Evolutionary conservation across 2,329 filamentous ascomycete genomes (phyloP).

Genomic region (Neocucurbitaria cava): DNA sequence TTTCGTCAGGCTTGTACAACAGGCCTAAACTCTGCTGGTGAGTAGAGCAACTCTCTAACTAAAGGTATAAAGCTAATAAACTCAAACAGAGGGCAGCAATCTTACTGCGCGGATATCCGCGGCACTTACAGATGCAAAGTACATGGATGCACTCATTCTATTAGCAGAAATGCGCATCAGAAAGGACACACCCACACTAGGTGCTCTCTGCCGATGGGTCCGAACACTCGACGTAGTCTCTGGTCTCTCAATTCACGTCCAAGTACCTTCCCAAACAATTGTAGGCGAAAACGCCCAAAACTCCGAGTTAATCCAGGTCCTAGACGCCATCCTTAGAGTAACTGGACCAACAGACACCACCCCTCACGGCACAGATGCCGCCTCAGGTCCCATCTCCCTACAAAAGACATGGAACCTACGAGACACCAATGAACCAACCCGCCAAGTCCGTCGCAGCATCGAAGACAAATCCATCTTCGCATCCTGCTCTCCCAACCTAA

Average conservation of each 20-base stretch:
- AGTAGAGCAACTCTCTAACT: slow-evolving; percentile 1
- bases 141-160: slow-evolving; percentile 68
- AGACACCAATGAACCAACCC: slow-evolving; percentile 45
- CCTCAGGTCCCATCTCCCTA: slow-evolving; percentile 61
- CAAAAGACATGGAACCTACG: slow-evolving; percentile 69
- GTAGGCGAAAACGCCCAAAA: slow-evolving; percentile 57
- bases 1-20: slow-evolving; percentile 74
- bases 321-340: slow-evolving; percentile 70
- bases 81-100: slow-evolving; percentile 61
- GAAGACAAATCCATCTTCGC: slow-evolving; percentile 59
- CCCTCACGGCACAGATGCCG: slow-evolving; percentile 24
- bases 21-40: slow-evolving; percentile 65
- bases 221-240: slow-evolving; percentile 73
- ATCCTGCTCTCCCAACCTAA: slow-evolving; percentile 23
- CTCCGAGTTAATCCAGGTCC: slow-evolving; percentile 59
- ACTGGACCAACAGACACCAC: slow-evolving; percentile 66
- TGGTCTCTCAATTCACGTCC: slow-evolving; percentile 65
- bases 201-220: slow-evolving; percentile 75
- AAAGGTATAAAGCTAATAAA: slow-evolving; percentile 6
- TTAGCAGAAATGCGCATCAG: slow-evolving; percentile 74
- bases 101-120: slow-evolving; percentile 71
- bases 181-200: slow-evolving; percentile 69
- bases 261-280: slow-evolving; percentile 46
- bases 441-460: slow-evolving; percentile 64
- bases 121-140: slow-evolving; percentile 70